A percentile compares a stretch with the other conserved stretches of the same genome.
Conservation (phyloP, 768 basidiomycete species). For the Termitomyces sp. region DNA sequence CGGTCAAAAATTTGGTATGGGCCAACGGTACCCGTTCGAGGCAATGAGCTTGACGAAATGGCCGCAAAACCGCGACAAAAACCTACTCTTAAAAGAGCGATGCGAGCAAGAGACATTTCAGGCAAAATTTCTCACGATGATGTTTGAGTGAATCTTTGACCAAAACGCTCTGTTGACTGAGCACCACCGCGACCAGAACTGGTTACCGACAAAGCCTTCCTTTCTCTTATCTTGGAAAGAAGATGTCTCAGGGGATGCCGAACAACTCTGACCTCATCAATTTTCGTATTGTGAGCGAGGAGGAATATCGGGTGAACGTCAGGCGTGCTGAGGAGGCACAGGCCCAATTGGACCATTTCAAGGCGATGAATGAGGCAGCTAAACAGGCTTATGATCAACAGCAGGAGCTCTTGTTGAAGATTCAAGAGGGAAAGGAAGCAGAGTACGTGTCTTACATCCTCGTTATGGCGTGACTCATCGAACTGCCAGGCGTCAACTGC, state of each 20-base stretch:
- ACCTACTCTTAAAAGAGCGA: constrained; percentile 10
- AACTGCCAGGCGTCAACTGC: constrained; percentile 8
- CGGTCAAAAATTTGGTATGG: constrained; percentile 90
- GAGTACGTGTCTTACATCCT: constrained; percentile 10
- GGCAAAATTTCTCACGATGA: constrained; percentile 11
- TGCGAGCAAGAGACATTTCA: constrained; percentile 18
- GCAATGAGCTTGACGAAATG: constrained; percentile 34
- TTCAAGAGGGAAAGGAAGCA: constrained; percentile 14
- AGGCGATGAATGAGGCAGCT: constrained; percentile 35
- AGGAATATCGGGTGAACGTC: constrained; percentile 24
- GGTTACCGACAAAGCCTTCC: background rate
- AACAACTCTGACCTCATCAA: constrained; percentile 1
- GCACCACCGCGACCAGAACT: background rate
- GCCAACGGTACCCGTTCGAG: constrained; percentile 41
- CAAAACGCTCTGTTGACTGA: background rate
- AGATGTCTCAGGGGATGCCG: constrained; percentile 14
- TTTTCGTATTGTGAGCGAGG: constrained; percentile 15
- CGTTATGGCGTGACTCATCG: background rate
- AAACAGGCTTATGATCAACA: constrained; percentile 23
- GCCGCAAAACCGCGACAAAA: constrained; percentile 41
- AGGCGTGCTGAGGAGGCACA: constrained; percentile 24
- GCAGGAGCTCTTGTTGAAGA: constrained; percentile 10
- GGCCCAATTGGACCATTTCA: constrained; percentile 21
- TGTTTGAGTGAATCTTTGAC: background rate
- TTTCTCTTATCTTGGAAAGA: background rate